phyloP scores from a whole-genome alignment of 73 alveolate species.

The Paramecium sexaurelia region DNA sequence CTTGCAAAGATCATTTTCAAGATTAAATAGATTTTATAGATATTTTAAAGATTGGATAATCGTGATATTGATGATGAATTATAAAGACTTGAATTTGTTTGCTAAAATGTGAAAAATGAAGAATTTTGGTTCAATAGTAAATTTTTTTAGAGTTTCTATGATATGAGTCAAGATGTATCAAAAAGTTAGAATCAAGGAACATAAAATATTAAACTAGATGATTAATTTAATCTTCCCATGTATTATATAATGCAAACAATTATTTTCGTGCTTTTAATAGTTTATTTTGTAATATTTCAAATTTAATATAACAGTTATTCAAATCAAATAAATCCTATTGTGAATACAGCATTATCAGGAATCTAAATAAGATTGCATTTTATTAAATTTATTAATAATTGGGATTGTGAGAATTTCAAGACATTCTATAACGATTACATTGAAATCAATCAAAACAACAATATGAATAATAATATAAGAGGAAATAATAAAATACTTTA shows the following conservation, averaged over 20 bases:
- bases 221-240: neutral
- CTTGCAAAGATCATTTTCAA: neutral
- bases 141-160: neutral
- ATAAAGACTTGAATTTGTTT: neutral
- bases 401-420: neutral
- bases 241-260: neutral
- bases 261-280: neutral
- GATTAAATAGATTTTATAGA: neutral
- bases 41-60: neutral
- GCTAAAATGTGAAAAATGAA: neutral
- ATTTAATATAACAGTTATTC: neutral
- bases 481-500: neutral
- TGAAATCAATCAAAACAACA: neutral
- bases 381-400: neutral
- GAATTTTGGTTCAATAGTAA: neutral
- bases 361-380: neutral
- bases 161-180: neutral
- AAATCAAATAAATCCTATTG: neutral
- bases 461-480: neutral
- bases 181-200: neutral
- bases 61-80: neutral
- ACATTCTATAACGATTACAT: neutral
- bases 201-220: neutral
- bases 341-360: neutral
- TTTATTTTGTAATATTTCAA: neutral